Conservation (phyloP, 169 alveolate genomes). For the Pseudocohnilembus persalinus region DNA sequence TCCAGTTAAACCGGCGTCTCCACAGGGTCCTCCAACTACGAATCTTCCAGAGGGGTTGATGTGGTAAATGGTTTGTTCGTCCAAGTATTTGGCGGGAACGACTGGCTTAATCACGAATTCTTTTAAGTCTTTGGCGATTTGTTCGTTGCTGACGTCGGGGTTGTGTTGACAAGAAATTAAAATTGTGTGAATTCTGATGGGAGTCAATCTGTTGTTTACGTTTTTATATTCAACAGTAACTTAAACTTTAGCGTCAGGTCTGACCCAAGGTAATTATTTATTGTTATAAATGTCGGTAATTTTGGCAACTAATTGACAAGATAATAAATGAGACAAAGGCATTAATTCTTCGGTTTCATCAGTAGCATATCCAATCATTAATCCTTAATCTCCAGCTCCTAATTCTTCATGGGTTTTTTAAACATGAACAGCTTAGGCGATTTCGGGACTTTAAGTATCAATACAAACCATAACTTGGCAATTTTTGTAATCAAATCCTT, state of each 20-base stretch:
- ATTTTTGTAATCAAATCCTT: conserved; percentile 95
- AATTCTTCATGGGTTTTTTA: conserved; percentile 91
- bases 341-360: conserved; percentile 97
- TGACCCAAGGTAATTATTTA: conserved; percentile 90
- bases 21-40: conserved; percentile 99
- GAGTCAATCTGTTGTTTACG: conserved; percentile 62
- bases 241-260: conserved; percentile 99
- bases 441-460: conserved; percentile 95
- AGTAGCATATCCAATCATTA: conserved; percentile 99
- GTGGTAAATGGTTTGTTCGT: conserved; percentile 92
- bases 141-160: conserved; percentile 71
- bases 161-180: conserved; percentile 78
- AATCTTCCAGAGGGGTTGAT: conserved; percentile 97
- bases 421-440: conserved; percentile 96
- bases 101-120: conserved; percentile 94
- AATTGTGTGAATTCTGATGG: conserved; percentile 73
- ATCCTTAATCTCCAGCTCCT: conserved; percentile 99
- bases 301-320: conserved; percentile 92
- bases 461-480: conserved; percentile 92
- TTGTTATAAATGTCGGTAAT: conserved; percentile 93
- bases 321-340: conserved; percentile 98
- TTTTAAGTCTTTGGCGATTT: conserved; percentile 83
- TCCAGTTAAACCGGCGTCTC: conserved; percentile 99
- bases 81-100: conserved; percentile 92
- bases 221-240: conserved; percentile 87